Evolutionary conservation across 768 basidiomycete genomes (phyloP).

Genomic region (Vararia minispora): DNA sequence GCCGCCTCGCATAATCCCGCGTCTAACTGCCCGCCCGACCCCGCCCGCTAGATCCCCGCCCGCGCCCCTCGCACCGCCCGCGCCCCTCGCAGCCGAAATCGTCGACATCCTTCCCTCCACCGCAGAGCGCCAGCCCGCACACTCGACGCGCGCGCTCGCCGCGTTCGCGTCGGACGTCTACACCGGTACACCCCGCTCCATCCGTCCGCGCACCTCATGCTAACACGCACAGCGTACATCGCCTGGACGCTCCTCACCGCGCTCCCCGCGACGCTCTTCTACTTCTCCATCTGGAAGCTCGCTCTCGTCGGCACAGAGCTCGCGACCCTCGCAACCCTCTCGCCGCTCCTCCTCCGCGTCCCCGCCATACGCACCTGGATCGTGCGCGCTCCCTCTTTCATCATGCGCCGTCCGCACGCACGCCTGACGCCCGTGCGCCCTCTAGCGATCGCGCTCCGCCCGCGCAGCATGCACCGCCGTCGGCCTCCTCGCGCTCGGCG

Average conservation of each 20-base stretch:
- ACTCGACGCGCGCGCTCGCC: too few relatives aligned
- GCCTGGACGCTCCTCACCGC: conserved; percentile 81
- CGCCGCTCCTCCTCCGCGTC: conserved; percentile 50
- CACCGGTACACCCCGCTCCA: conserved; percentile 36
- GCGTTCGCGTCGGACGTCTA: conserved; percentile 37
- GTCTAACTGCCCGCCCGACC: conserved; percentile 4
- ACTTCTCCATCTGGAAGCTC: conserved; percentile 88
- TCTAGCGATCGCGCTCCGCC: conserved; percentile 4
- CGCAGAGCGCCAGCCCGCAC: too few relatives aligned
- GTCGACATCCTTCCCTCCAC: too few relatives aligned
- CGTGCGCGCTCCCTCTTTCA: conserved; percentile 41
- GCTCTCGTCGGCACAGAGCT: conserved; percentile 78
- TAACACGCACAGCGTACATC: conserved; percentile 42
- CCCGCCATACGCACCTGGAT: conserved; percentile 28
- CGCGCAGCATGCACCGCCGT: conserved; percentile 4
- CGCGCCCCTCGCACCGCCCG: too few relatives aligned
- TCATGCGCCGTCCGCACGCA: conserved; percentile 36
- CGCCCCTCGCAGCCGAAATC: too few relatives aligned
- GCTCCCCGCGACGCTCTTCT: conserved; percentile 73
- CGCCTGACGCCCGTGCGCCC: conserved; percentile 32
- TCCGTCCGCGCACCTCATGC: not conserved
- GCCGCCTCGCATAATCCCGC: conserved; percentile 1
- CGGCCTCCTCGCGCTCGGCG: too few relatives aligned
- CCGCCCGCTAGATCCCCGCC: too few relatives aligned
- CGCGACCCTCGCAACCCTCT: conserved; percentile 57